phyloP scores from a whole-genome alignment of 2,329 filamentous ascomycete genomes.

The Amauroascus niger region DNA sequence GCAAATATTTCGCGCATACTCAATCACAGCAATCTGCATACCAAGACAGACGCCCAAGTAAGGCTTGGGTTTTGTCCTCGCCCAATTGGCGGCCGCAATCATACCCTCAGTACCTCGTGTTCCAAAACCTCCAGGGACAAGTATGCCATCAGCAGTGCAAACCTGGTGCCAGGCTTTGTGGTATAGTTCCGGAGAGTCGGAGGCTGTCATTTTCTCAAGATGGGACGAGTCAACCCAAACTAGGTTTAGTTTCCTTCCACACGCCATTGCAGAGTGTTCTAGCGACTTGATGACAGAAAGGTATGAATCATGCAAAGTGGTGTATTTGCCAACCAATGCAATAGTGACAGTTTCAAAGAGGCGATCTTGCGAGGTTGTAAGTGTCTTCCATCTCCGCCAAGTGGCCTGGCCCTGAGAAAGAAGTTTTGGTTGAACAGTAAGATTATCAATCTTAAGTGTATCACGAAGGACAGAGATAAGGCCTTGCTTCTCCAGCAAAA shows the following conservation, averaged over 20 bases:
- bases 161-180: constrained; percentile 79
- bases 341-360: constrained; percentile 64
- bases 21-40: constrained; percentile 87
- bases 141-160: constrained; percentile 51
- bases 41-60: constrained; percentile 87
- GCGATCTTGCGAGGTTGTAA: constrained; percentile 58
- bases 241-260: constrained; percentile 66
- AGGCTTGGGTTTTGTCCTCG: constrained; percentile 67
- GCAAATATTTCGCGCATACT: constrained; percentile 70
- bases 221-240: constrained; percentile 78
- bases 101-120: constrained; percentile 77
- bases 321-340: constrained; percentile 87
- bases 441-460: constrained; percentile 54
- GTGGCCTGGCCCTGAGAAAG: constrained; percentile 55
- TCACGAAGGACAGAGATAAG: constrained; percentile 58
- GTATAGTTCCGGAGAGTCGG: constrained; percentile 59
- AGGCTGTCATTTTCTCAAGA: constrained; percentile 58
- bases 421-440: constrained; percentile 46
- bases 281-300: constrained; percentile 74
- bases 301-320: constrained; percentile 74
- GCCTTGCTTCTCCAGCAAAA: constrained; percentile 78
- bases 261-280: constrained; percentile 85
- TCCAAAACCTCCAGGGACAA: constrained; percentile 63
- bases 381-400: constrained; percentile 68
- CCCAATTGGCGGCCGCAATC: constrained; percentile 79